Percentiles rank a stretch among this genome's conserved stretches.
These are phyloP conservation scores for Stylonectria norvegica DNA, from an alignment of 2,329 filamentous ascomycete genomes.

Conservation along the genomic window DNA sequence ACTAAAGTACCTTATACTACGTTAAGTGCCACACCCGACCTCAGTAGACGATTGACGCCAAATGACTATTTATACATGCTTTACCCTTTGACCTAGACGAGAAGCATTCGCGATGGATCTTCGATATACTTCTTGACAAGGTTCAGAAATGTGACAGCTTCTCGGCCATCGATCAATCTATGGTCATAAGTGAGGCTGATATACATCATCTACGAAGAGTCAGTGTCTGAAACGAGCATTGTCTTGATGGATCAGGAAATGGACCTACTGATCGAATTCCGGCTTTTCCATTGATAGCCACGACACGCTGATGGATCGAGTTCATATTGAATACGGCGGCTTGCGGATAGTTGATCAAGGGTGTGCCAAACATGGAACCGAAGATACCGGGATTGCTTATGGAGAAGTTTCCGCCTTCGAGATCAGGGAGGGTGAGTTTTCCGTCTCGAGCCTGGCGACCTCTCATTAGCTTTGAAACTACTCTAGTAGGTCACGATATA, in stretches of 20 bases:
- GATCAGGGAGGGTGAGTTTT: slow-evolving; percentile 74
- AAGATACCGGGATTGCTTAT: slow-evolving; percentile 82
- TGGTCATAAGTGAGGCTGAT: slow-evolving; percentile 49
- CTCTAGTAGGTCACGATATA: not conserved
- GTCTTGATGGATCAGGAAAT: not conserved
- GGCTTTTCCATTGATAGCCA: slow-evolving; percentile 53
- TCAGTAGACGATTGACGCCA: no score
- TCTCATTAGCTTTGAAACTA: not conserved
- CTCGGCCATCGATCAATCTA: slow-evolving; percentile 52
- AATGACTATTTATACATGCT: no score
- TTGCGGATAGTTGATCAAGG: slow-evolving; percentile 74
- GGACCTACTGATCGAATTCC: slow-evolving; percentile 34
- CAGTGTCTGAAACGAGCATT: slow-evolving; percentile 26
- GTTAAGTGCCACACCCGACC: no score
- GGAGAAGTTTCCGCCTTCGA: slow-evolving; percentile 73
- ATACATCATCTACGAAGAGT: slow-evolving; percentile 42
- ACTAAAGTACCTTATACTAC: no score
- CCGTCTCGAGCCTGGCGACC: slow-evolving; percentile 58
- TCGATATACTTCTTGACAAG: slow-evolving; percentile 21
- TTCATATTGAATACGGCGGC: slow-evolving; percentile 60
- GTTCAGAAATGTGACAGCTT: slow-evolving; percentile 55
- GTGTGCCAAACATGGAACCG: slow-evolving; percentile 48
- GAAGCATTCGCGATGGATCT: slow-evolving; percentile 41
- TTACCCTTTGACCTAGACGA: no score
- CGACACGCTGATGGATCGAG: slow-evolving; percentile 51